phyloP scores from a whole-genome alignment of 257 asterid genomes.

The Voacanga thouarsii region DNA sequence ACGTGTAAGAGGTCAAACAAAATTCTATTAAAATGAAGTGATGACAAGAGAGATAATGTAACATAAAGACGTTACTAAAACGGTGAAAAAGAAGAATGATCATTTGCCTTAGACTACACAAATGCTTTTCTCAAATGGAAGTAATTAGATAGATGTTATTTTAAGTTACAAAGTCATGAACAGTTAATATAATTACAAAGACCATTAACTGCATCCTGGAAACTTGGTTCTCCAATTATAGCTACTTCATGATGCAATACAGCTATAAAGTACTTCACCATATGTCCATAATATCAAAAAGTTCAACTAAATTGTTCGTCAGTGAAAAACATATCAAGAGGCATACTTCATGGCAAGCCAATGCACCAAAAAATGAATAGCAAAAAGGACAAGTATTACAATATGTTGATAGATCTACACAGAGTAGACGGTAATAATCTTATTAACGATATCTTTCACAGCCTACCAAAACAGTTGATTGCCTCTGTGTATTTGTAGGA shows the following conservation, averaged over 20 bases:
- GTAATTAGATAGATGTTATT: neutral
- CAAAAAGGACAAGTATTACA: neutral
- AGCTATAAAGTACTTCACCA: too few species aligned
- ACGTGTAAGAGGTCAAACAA: constrained; percentile 5
- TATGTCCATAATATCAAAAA: too few species aligned
- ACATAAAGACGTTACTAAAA: neutral
- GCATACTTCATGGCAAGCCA: too few species aligned
- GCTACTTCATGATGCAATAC: neutral
- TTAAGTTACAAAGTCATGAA: neutral
- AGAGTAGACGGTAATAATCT: neutral
- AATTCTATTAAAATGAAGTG: neutral
- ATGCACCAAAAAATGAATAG: too few species aligned
- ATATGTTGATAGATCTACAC: neutral
- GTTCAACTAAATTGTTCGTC: too few species aligned
- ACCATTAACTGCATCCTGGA: neutral
- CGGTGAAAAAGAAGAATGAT: neutral
- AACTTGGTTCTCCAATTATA: too few species aligned
- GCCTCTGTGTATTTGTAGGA: neutral
- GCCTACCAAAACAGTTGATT: neutral
- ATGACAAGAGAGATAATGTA: neutral
- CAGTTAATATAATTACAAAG: neutral
- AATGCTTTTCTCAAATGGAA: neutral
- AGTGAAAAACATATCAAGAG: too few species aligned
- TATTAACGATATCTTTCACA: neutral
- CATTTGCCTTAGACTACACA: too few species aligned